Percentiles rank a stretch among this genome's conserved stretches.
Evolutionary conservation across 108 stramenopile species (phyloP).

Genomic region (Epithemia pelagica): DNA sequence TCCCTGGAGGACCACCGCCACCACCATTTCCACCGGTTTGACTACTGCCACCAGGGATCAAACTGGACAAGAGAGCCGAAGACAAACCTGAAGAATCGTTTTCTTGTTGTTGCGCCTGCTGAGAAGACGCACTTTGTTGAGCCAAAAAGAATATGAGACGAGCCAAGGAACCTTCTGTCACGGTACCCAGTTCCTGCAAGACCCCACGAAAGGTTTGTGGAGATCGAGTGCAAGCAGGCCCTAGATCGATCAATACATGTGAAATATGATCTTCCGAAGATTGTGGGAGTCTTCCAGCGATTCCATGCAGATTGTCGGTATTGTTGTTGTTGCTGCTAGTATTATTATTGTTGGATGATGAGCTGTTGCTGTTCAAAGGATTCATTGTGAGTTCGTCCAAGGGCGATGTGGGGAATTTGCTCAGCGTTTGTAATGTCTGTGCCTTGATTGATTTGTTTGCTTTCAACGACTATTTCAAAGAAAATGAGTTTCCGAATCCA

Average conservation of each 20-base stretch:
- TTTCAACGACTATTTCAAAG: neutral
- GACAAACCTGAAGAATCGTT: constrained; percentile 43
- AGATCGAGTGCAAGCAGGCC: constrained; percentile 73
- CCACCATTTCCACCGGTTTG: no score
- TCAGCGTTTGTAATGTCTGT: neutral
- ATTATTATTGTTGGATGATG: neutral
- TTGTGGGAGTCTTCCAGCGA: constrained; percentile 28
- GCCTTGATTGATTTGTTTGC: neutral
- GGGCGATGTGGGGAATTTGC: neutral
- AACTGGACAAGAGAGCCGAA: constrained; percentile 51
- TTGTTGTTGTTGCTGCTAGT: constrained; percentile 19
- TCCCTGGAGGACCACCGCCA: constrained; percentile 11
- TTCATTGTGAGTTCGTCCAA: neutral
- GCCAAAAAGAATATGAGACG: constrained; percentile 82
- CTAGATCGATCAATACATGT: constrained; percentile 76
- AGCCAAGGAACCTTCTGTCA: constrained; percentile 75
- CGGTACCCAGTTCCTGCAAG: constrained; percentile 36
- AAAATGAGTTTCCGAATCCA: no score
- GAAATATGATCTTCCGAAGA: constrained; percentile 33
- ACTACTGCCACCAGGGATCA: constrained; percentile 40
- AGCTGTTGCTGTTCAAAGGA: neutral
- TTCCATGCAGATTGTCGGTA: constrained; percentile 24
- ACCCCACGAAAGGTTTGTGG: constrained; percentile 69
- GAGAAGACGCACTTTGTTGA: constrained; percentile 4
- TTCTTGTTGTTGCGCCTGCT: neutral